A percentile compares a stretch with the other conserved stretches of the same genome.
Evolutionary conservation across 176 grass and related monocot genomes (phyloP).

Genomic region (Eragrostis nindensis): DNA sequence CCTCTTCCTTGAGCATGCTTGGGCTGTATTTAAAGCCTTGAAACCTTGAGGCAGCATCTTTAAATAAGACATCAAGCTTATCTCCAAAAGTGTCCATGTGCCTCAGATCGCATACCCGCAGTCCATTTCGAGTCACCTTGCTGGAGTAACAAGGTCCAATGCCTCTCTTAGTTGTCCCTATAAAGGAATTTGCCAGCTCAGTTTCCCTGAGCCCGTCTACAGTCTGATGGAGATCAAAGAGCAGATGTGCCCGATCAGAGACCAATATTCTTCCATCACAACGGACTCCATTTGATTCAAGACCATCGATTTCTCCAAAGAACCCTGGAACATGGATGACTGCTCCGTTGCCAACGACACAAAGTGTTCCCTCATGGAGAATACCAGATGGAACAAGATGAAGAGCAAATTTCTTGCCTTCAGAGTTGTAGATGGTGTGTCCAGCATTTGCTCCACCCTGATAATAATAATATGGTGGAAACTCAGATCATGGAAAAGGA

Average conservation of each 20-base stretch:
- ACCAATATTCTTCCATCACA: conserved; percentile 73
- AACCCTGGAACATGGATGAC: conserved; percentile 85
- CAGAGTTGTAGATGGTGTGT: conserved; percentile 84
- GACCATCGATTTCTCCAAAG: conserved; percentile 80
- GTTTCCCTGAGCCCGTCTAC: conserved; percentile 83
- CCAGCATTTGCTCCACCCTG: conserved; percentile 92
- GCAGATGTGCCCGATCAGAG: conserved; percentile 74
- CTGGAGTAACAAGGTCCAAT: conserved; percentile 90
- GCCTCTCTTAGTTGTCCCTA: conserved; percentile 85
- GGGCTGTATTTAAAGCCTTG: conserved; percentile 63
- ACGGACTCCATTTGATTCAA: conserved; percentile 66
- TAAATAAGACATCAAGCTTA: conserved; percentile 73
- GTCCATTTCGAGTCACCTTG: conserved; percentile 78
- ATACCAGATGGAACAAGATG: conserved; percentile 94
- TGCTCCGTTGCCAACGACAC: conserved; percentile 81
- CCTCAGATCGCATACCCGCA: conserved; percentile 77
- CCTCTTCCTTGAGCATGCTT: conserved; percentile 66
- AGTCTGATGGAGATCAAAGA: conserved; percentile 81
- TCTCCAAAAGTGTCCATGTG: conserved; percentile 80
- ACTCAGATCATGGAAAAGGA: conserved; percentile 32
- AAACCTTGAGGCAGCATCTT: conserved; percentile 68
- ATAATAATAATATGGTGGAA: conserved; percentile 37
- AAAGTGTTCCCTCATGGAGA: conserved; percentile 65
- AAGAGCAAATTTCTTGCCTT: conserved; percentile 83
- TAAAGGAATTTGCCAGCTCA: conserved; percentile 68